Evolutionary conservation across 805 yeast species (phyloP), one percentile per base, ranked within the genome.

Genomic region (Cyberlindnera mrakii): DNA sequence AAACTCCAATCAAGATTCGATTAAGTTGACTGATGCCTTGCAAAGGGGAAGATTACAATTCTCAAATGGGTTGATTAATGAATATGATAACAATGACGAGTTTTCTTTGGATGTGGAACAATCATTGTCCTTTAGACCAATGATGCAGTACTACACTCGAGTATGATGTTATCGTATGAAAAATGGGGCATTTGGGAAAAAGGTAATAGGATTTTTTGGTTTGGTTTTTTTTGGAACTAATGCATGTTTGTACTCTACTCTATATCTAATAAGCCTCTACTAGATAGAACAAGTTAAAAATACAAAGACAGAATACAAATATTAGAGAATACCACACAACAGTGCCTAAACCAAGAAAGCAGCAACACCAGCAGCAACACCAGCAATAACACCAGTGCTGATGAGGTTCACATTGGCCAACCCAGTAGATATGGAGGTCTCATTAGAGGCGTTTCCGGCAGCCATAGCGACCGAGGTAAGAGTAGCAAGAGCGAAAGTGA

Each of bases 81-180:
- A 51, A 19, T 54, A 47, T 39, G 62, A 57, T 17, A 40, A 52
- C 39, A 52, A 58, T 44, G 61, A 58, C 39, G 60, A 51, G 33
- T 58, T 34, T 44, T 51, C 57, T 6, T 37, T 58, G 37, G 62
- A 58, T 44, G 51, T 55, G 29, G 62, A 58, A 44, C 61, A 57
- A 40, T 48, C 46, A 11, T 41, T 41, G 33, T 43, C 50, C 3
- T 51, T 44, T 37, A 40, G 41, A 18, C 54, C 55, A 30, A 41
- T 49, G 30, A 36, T 44, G 41, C 35, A 29, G n/a, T 39, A 33
- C n/a, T 46, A 41, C 40, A 23, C 27, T 23, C 10, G 27, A 23
- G 27, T 23, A 10, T 23, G 9, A 23, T 23, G 27, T 23, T 23
- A 23, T 23, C 27, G 27, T 37, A 16, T 44, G 40, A 33, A 41